Conservation (phyloP, 2,329 filamentous ascomycete species). For the Cryphonectria nitschkei region DNA sequence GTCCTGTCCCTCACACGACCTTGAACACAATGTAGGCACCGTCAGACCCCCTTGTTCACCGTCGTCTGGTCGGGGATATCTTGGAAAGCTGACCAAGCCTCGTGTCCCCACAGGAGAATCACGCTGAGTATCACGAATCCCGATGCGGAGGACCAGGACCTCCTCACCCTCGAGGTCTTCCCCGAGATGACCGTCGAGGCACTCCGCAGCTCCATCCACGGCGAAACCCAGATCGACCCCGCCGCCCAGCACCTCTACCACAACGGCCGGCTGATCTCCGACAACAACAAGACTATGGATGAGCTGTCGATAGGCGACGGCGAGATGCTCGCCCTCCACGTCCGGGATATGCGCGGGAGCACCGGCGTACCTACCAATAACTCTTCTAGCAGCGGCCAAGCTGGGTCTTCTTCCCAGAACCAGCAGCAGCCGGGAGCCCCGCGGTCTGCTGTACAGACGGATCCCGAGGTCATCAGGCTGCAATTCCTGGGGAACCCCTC, state of each 20-base stretch:
- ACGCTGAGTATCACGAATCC: slow-evolving; percentile 83
- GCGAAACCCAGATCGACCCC: slow-evolving; percentile 75
- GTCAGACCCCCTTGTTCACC: too few relatives aligned
- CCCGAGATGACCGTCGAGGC: slow-evolving; percentile 81
- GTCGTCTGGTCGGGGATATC: neutral
- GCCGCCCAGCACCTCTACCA: slow-evolving; percentile 83
- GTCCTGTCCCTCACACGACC: neutral
- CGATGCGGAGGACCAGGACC: slow-evolving; percentile 70
- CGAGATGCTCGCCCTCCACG: slow-evolving; percentile 89
- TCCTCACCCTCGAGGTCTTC: slow-evolving; percentile 81
- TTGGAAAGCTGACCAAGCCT: neutral
- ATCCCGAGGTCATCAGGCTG: slow-evolving; percentile 81
- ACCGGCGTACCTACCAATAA: slow-evolving; percentile 43
- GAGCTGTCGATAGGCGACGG: slow-evolving; percentile 81
- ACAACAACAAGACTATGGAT: slow-evolving; percentile 80
- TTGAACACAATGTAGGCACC: neutral
- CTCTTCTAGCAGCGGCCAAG: slow-evolving; percentile 31
- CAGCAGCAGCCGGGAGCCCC: slow-evolving; percentile 39
- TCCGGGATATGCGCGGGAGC: slow-evolving; percentile 62
- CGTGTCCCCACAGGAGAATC: slow-evolving; percentile 59
- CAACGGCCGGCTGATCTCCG: slow-evolving; percentile 79
- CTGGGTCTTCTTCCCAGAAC: slow-evolving; percentile 38
- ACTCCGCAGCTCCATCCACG: slow-evolving; percentile 85
- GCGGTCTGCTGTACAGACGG: slow-evolving; percentile 47
- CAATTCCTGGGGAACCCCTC: slow-evolving; percentile 82